Conservation (phyloP, 1,139 yeast species). For the Starmera stellimalicola region DNA sequence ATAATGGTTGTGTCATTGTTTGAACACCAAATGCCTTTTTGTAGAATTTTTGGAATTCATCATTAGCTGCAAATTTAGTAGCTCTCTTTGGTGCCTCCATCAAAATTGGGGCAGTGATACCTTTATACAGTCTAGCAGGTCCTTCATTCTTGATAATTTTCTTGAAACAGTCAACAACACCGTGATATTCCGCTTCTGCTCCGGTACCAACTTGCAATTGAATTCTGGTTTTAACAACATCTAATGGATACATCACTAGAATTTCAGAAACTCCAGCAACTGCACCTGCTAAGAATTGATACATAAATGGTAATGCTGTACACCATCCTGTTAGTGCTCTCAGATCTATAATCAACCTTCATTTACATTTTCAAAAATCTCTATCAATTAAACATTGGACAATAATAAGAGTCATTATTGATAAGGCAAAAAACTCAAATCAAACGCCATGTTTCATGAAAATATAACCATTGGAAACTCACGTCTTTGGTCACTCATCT, state of each 20-base stretch:
- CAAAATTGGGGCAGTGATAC: slow-evolving; percentile 89
- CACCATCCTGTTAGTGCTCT: no score
- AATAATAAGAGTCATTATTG: neutral
- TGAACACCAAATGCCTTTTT: slow-evolving; percentile 59
- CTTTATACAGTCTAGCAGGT: slow-evolving; percentile 72
- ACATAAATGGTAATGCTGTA: slow-evolving; percentile 69
- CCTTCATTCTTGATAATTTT: slow-evolving; percentile 88
- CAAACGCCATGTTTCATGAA: neutral
- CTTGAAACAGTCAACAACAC: slow-evolving; percentile 74
- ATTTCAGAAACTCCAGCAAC: slow-evolving; percentile 97
- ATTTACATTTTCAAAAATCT: no score
- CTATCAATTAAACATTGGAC: neutral
- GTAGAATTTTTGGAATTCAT: slow-evolving; percentile 90
- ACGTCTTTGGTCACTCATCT: slow-evolving; percentile 14
- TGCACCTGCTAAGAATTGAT: slow-evolving; percentile 93
- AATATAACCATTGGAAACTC: slow-evolving; percentile 3
- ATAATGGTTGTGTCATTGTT: slow-evolving; percentile 70
- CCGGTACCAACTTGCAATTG: slow-evolving; percentile 66
- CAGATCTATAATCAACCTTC: no score
- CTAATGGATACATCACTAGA: slow-evolving; percentile 94
- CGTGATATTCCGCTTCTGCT: slow-evolving; percentile 50
- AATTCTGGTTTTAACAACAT: slow-evolving; percentile 95
- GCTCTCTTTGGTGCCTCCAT: slow-evolving; percentile 99
- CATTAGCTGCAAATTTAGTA: slow-evolving; percentile 96
- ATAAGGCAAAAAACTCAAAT: no score